Conservation (phyloP, 179 eudicot species). For the Corrigiola litoralis region DNA sequence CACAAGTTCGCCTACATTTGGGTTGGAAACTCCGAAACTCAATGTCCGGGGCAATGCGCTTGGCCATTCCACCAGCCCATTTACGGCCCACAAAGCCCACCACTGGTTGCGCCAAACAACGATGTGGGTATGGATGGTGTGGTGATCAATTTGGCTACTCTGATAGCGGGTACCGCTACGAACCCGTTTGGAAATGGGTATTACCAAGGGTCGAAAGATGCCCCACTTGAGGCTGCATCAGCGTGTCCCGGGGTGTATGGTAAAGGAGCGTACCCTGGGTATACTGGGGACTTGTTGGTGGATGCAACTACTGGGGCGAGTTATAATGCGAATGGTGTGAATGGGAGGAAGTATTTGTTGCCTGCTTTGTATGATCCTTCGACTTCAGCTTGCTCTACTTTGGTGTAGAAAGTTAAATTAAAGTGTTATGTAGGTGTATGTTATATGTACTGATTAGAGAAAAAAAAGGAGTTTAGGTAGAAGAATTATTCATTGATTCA, state of each 20-base stretch:
- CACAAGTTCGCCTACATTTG: conserved; percentile 36
- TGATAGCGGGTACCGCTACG: conserved; percentile 36
- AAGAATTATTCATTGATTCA: conserved; percentile 8
- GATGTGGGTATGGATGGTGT: conserved; percentile 40
- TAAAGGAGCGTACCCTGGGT: conserved; percentile 43
- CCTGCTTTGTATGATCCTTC: conserved; percentile 31
- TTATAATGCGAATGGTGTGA: conserved; percentile 37
- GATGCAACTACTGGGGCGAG: conserved; percentile 30
- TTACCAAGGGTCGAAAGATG: conserved; percentile 41
- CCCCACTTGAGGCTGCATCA: conserved; percentile 36
- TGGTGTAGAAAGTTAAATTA: conserved; percentile 12
- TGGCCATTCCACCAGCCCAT: conserved; percentile 54
- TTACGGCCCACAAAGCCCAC: conserved; percentile 43
- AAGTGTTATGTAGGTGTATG: background rate
- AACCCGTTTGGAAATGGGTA: conserved; percentile 44
- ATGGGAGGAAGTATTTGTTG: conserved; percentile 39
- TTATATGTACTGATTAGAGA: background rate
- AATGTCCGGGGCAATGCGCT: conserved; percentile 44
- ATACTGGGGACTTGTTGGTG: conserved; percentile 31
- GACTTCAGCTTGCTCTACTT: conserved; percentile 27
- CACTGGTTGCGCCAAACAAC: conserved; percentile 30
- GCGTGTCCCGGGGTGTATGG: conserved; percentile 42
- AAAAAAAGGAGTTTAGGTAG: background rate
- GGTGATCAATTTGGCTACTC: conserved; percentile 32
- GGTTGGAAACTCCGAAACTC: conserved; percentile 36